phyloP scores from a whole-genome alignment of 2,329 filamentous ascomycete genomes.

The Aspergillus melleus region DNA sequence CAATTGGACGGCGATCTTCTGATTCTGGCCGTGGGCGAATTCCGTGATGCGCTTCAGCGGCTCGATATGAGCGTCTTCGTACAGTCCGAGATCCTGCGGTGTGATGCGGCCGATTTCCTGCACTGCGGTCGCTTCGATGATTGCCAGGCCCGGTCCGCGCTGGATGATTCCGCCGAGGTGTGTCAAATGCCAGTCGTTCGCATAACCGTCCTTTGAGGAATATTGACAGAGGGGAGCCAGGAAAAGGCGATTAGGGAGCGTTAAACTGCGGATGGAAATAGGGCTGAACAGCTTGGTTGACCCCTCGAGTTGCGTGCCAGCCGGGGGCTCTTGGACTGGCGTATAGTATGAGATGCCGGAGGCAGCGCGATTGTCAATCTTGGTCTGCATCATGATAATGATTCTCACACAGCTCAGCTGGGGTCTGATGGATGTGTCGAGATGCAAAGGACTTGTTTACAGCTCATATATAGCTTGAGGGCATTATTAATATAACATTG shows the following conservation, averaged over 20 bases:
- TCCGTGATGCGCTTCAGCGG: conserved; percentile 69
- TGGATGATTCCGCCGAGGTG: conserved; percentile 77
- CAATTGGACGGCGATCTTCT: conserved; percentile 77
- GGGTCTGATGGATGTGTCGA: too few species aligned
- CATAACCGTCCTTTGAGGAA: conserved; percentile 67
- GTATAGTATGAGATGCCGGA: conserved; percentile 43
- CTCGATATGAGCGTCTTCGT: conserved; percentile 79
- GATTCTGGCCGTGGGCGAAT: conserved; percentile 75
- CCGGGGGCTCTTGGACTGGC: conserved; percentile 35
- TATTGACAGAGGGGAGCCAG: conserved; percentile 64
- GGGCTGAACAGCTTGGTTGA: conserved; percentile 58
- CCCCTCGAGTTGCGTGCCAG: conserved; percentile 41
- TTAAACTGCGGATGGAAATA: conserved; percentile 56
- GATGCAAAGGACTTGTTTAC: too few species aligned
- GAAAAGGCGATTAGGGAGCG: conserved; percentile 51
- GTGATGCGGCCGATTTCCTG: conserved; percentile 77
- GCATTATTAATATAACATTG: neutral
- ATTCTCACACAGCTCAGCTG: neutral
- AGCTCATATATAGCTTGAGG: too few species aligned
- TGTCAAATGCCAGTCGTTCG: conserved; percentile 77
- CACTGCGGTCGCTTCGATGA: conserved; percentile 78
- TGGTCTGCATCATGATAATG: neutral
- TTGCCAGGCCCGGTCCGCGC: conserved; percentile 70
- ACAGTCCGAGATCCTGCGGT: conserved; percentile 62
- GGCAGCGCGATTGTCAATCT: conserved; percentile 34